These are phyloP conservation scores for Erigeron philadelphicus DNA, from an alignment of 140 eudicot genomes.

Conservation along the genomic window DNA sequence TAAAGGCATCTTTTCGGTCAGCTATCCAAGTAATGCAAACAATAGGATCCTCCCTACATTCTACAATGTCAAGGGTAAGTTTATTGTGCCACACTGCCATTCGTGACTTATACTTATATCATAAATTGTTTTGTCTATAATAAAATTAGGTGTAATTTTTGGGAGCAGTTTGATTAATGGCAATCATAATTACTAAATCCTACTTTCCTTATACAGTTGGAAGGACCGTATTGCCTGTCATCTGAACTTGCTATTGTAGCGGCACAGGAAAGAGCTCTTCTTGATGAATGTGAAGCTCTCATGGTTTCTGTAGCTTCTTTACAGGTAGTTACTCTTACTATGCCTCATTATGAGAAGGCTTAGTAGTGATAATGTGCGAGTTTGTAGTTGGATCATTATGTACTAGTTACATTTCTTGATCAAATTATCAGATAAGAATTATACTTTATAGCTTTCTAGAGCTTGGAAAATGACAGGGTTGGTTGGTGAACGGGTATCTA, in stretches of 20 bases:
- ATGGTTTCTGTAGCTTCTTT: conserved; percentile 49
- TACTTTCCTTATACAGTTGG: conserved; percentile 44
- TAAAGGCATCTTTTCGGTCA: conserved; percentile 67
- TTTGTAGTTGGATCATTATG: too few species aligned
- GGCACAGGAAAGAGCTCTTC: conserved; percentile 82
- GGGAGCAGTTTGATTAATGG: not conserved
- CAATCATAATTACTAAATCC: conserved; percentile 3
- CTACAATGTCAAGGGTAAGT: conserved; percentile 55
- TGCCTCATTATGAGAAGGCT: not conserved
- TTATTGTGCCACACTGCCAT: too few species aligned
- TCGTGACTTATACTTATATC: not conserved
- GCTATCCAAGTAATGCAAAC: conserved; percentile 73
- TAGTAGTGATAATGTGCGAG: too few species aligned
- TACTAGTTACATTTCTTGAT: too few species aligned
- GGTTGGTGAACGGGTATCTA: too few species aligned
- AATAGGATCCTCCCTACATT: conserved; percentile 57
- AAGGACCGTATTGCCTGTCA: conserved; percentile 44
- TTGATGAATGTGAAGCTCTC: conserved; percentile 72
- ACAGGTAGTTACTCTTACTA: conserved; percentile 48
- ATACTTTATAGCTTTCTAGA: too few species aligned
- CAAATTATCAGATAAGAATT: too few species aligned
- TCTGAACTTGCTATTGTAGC: conserved; percentile 75
- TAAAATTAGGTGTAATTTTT: not conserved
- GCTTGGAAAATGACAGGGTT: too few species aligned
- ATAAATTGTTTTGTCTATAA: not conserved